Percentiles rank a stretch among this genome's conserved stretches.
Evolutionary conservation across 2,329 filamentous ascomycete species (phyloP).

Genomic region (Aspergillus pseudotamarii): DNA sequence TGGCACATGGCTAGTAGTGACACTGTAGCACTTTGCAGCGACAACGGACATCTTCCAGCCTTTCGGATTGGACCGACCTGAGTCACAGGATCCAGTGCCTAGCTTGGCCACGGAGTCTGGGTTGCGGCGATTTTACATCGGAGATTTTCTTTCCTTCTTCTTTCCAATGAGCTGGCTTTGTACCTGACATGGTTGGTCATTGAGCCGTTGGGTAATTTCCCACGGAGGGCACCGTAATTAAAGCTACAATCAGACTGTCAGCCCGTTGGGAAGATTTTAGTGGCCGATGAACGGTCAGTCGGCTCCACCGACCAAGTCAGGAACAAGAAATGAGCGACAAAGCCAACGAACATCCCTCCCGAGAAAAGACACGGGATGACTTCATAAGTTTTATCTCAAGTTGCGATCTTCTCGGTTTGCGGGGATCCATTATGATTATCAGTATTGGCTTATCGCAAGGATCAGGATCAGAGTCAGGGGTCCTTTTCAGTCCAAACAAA

Average conservation of each 20-base stretch:
- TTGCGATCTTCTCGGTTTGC: constrained; percentile 13
- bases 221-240: constrained; percentile 3
- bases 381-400: constrained; percentile 12
- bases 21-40: neutral
- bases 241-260: neutral
- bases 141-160: neutral
- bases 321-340: constrained; percentile 22
- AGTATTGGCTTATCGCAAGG: neutral
- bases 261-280: neutral
- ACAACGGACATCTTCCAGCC: neutral
- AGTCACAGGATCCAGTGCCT: neutral
- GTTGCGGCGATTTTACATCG: constrained; percentile 1
- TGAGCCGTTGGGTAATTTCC: neutral
- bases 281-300: neutral
- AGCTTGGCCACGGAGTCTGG: neutral
- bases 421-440: constrained; percentile 7
- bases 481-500: neutral
- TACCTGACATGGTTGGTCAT: neutral
- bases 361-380: constrained; percentile 16
- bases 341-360: constrained; percentile 14
- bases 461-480: neutral
- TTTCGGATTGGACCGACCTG: neutral
- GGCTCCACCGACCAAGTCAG: constrained; percentile 20
- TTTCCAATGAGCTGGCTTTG: neutral
- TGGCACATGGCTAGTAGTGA: constrained; percentile 9